phyloP scores from a whole-genome alignment of 768 basidiomycete genomes.

The Sistotremastrum suecicum region DNA sequence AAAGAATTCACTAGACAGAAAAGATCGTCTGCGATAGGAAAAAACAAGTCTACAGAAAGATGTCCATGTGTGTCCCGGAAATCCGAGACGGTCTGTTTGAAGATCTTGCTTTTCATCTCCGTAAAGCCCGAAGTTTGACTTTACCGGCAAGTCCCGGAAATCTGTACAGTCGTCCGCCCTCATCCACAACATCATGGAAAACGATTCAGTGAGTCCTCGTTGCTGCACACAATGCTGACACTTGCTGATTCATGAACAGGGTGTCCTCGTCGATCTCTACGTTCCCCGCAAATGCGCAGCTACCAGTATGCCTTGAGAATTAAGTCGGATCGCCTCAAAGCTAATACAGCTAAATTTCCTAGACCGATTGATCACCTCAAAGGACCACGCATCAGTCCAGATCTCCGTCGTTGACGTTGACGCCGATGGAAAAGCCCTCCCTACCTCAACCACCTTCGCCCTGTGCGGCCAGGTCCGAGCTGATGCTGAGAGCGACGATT shows the following conservation, averaged over 20 bases:
- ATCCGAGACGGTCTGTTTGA: too few relatives aligned
- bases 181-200: too few relatives aligned
- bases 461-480: slow-evolving; percentile 90
- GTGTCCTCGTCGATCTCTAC: slow-evolving; percentile 99
- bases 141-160: too few relatives aligned
- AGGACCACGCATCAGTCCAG: slow-evolving; percentile 98
- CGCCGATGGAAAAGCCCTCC: slow-evolving; percentile 64
- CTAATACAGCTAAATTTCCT: slow-evolving; percentile 1
- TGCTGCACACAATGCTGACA: too few relatives aligned
- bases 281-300: slow-evolving; percentile 99
- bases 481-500: slow-evolving; percentile 93
- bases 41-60: too few relatives aligned
- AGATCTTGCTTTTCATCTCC: too few relatives aligned
- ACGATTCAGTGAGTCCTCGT: too few relatives aligned
- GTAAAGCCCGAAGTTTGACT: too few relatives aligned
- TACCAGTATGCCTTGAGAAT: slow-evolving; percentile 57
- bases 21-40: too few relatives aligned
- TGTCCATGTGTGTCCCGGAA: too few relatives aligned
- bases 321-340: background rate
- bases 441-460: slow-evolving; percentile 81
- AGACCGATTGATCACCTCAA: slow-evolving; percentile 98
- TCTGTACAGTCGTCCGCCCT: too few relatives aligned
- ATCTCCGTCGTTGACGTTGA: slow-evolving; percentile 93
- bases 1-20: too few relatives aligned
- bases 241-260: slow-evolving; percentile 28